Evolutionary conservation across 2,329 filamentous ascomycete genomes (phyloP).

Genomic region (Davidsoniella virescens): DNA sequence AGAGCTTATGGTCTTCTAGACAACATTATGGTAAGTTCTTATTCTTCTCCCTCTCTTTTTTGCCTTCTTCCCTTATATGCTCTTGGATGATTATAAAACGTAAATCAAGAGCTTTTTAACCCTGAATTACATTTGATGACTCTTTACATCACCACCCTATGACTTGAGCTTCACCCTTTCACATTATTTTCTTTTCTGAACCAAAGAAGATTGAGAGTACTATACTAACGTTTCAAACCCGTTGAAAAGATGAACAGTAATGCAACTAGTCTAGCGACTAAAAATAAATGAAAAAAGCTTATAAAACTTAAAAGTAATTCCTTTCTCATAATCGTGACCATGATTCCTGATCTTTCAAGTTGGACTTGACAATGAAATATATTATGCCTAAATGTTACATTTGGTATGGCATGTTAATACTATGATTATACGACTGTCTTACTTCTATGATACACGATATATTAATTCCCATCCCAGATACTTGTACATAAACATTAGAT

Average conservation of each 20-base stretch:
- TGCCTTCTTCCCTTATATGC: slow-evolving; percentile 15
- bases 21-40: slow-evolving; percentile 27
- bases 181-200: not conserved
- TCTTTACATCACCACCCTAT: slow-evolving; percentile 39
- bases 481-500: too few relatives aligned
- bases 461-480: too few relatives aligned
- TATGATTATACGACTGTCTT: not conserved
- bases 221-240: slow-evolving; percentile 6
- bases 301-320: slow-evolving; percentile 18
- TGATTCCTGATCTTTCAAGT: not conserved
- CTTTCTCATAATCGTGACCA: not conserved
- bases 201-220: not conserved
- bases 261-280: slow-evolving; percentile 3
- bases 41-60: slow-evolving; percentile 13
- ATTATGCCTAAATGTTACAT: too few relatives aligned
- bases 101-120: slow-evolving; percentile 52
- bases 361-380: too few relatives aligned
- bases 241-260: not conserved
- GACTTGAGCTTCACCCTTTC: slow-evolving; percentile 24
- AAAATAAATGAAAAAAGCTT: slow-evolving; percentile 15
- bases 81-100: slow-evolving; percentile 38
- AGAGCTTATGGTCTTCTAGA: slow-evolving; percentile 9
- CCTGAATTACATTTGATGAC: slow-evolving; percentile 44
- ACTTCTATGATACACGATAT: not conserved
- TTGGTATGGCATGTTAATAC: not conserved